These are phyloP conservation scores for Coemansia sp. DNA, from an alignment of 371 early-diverging fungal species.

Conservation along the genomic window DNA sequence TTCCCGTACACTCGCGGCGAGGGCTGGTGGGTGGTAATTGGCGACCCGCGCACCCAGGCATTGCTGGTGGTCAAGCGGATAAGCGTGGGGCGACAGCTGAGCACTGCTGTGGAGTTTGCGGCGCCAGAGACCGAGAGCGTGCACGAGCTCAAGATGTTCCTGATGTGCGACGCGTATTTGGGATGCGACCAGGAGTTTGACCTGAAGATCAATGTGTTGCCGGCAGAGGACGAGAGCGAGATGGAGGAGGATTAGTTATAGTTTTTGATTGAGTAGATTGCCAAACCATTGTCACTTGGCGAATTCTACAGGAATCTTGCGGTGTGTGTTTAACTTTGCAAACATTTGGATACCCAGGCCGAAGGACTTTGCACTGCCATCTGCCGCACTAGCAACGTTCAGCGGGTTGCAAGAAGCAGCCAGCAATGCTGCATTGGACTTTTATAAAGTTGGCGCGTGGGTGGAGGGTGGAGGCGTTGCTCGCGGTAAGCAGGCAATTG, in stretches of 20 bases:
- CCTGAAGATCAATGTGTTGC: slow-evolving; percentile 65
- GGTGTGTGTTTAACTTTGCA: not conserved
- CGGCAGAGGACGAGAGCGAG: slow-evolving; percentile 52
- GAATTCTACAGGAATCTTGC: not conserved
- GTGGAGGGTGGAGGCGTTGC: not conserved
- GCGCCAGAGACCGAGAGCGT: slow-evolving; percentile 74
- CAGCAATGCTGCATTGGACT: too few relatives aligned
- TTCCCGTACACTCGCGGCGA: slow-evolving; percentile 92
- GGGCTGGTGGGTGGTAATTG: slow-evolving; percentile 96
- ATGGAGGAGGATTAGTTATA: not conserved
- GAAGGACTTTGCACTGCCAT: not conserved
- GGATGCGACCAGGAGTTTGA: slow-evolving; percentile 97
- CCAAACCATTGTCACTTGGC: not conserved
- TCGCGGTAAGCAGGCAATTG: slow-evolving; percentile 14
- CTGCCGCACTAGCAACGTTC: not conserved
- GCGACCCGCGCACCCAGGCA: slow-evolving; percentile 73
- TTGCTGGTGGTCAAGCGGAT: slow-evolving; percentile 90
- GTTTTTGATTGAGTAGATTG: not conserved
- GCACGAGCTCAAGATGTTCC: slow-evolving; percentile 71
- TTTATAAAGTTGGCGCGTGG: not conserved
- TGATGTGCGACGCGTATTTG: slow-evolving; percentile 92
- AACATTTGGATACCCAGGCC: not conserved
- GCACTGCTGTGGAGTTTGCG: slow-evolving; percentile 74
- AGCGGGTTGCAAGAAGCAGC: not conserved
- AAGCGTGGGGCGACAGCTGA: slow-evolving; percentile 66